Evolutionary conservation across 805 yeast genomes (phyloP).

Genomic region (Crinitomyces ghanaensis): DNA sequence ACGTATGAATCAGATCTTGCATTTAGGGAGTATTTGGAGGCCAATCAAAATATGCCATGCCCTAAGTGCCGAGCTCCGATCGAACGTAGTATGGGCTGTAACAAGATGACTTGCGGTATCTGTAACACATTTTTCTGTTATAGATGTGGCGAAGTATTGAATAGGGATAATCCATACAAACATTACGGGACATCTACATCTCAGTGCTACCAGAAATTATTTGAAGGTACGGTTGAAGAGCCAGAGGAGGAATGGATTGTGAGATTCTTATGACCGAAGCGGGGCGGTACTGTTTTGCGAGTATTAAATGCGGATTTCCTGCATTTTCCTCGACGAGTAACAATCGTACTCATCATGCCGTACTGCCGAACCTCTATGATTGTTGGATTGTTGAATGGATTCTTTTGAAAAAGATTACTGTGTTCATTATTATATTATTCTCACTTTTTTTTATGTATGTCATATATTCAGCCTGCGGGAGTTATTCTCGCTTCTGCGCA

Average conservation of each 20-base stretch:
- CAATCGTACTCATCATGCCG: no score
- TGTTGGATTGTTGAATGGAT: no score
- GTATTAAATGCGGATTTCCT: no score
- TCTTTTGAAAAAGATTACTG: background rate
- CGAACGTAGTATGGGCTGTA: constrained; percentile 14
- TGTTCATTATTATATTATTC: background rate
- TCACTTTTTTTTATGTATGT: no score
- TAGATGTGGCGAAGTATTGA: constrained; percentile 10
- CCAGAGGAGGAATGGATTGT: constrained; percentile 5
- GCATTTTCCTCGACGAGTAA: no score
- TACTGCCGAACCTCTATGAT: no score
- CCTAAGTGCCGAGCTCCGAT: constrained; percentile 15
- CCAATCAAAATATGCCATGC: constrained; percentile 7
- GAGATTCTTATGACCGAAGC: background rate
- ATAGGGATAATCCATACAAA: constrained; percentile 10
- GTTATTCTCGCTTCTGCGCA: no score
- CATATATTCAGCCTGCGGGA: no score
- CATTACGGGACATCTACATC: constrained; percentile 13
- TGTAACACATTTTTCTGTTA: constrained; percentile 15
- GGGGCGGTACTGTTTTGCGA: background rate
- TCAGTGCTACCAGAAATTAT: constrained; percentile 12
- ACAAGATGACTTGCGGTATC: constrained; percentile 14
- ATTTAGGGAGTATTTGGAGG: constrained; percentile 12
- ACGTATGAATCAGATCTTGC: constrained; percentile 9
- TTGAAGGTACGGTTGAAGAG: constrained; percentile 14